Conservation (phyloP, 352 stramenopile species). For the Phytophthora europaea region DNA sequence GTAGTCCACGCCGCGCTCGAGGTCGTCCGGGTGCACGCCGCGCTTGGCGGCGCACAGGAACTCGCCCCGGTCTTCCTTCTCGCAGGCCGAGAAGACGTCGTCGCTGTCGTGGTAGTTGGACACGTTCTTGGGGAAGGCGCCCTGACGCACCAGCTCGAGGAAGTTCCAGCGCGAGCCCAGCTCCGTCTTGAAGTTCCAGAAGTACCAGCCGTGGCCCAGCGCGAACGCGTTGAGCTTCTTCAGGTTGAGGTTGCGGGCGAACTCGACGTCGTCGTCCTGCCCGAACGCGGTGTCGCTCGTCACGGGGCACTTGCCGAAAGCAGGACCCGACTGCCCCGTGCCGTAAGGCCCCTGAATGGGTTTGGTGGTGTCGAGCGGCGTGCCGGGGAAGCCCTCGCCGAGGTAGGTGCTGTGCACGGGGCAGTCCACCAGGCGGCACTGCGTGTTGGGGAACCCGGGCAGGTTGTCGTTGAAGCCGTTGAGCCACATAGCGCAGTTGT, state of each 20-base stretch:
- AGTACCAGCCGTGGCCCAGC: constrained; percentile 93
- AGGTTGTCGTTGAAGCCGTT: constrained; percentile 66
- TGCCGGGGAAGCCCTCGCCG: constrained; percentile 17
- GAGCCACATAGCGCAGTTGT: constrained; percentile 88
- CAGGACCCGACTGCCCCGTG: constrained; percentile 32
- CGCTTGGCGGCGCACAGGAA: constrained; percentile 69
- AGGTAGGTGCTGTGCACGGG: constrained; percentile 86
- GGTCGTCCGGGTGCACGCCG: constrained; percentile 55
- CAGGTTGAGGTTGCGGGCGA: constrained; percentile 78
- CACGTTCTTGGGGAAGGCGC: constrained; percentile 73
- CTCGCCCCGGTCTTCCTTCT: constrained; percentile 70
- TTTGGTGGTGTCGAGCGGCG: constrained; percentile 20
- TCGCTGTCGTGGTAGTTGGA: constrained; percentile 55
- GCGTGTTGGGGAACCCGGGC: constrained; percentile 80
- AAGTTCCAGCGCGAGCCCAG: constrained; percentile 91
- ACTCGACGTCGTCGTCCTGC: constrained; percentile 73
- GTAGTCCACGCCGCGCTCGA: constrained; percentile 60
- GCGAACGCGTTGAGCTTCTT: constrained; percentile 94
- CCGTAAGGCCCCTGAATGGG: constrained; percentile 23
- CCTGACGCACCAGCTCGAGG: constrained; percentile 64
- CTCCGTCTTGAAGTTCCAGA: constrained; percentile 72
- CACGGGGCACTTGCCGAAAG: constrained; percentile 69
- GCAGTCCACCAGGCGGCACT: constrained; percentile 90
- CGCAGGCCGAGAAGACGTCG: constrained; percentile 62
- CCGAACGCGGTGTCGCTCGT: constrained; percentile 47